Base-by-base conservation (phyloP, 2,329 filamentous ascomycete species). In the Neonectria sp. region DNA sequence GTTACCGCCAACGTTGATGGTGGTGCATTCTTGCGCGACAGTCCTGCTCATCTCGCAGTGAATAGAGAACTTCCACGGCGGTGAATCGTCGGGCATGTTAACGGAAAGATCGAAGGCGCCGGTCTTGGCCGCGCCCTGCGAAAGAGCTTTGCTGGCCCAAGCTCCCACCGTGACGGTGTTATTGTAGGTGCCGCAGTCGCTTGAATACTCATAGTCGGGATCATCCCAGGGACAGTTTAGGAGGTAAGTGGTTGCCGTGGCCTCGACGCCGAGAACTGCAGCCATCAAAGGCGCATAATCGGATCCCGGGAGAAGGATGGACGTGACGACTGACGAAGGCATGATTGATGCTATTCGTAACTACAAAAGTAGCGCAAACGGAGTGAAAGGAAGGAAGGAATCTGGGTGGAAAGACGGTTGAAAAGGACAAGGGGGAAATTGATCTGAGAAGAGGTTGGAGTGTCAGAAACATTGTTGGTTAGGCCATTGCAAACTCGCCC, bases 61-160 rank as follows among this genome's bases (percentile, higher is more conserved):
- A 29, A 63, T 6, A 13, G 64, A 67, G 48, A 62, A 48, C 46
- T 33, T 31, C 45, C 52, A 62, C 2, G 48, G 61, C 8, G 63
- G 52, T 6, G 48, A 8, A 7, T 6, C 3, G 2, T 35, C 17
- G 17, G 29, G 15, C 15, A 15, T 17, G 35, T 37, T 63, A 6
- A 63, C 37, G 49, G n/a, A 60, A 17, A 56, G 11, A 13, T 63
- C 60, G 15, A 62, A 69, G 3, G 15, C 45, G 9, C 67, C 69
- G 0, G 69, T 68, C 21, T 24, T n/a, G 1, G 45, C 60, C 3
- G 64, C 63, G n/a, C 60, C 61, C 2, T 61, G 46, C 3, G 61
- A 33, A 5, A 64, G 25, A 13, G 69, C 69, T 33, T 71, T 60
- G 43, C 58, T 63, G 2, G 69, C 67, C 67, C 69, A 71, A 17